Evolutionary conservation across 2,329 filamentous ascomycete species (phyloP).

Genomic region (Scedosporium minutisporum): DNA sequence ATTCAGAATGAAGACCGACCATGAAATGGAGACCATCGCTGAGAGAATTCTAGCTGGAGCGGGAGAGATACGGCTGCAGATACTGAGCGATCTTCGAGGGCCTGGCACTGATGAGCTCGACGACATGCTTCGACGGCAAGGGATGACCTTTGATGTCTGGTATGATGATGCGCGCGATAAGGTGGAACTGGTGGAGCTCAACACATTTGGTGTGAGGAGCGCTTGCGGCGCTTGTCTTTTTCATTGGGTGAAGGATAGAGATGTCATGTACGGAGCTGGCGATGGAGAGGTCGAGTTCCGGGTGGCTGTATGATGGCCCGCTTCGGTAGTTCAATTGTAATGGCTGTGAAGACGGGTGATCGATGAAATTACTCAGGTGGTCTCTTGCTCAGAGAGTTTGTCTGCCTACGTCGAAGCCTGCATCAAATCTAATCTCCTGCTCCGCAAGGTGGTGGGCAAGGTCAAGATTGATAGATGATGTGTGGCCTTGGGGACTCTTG

Average conservation of each 20-base stretch:
- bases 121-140: constrained; percentile 22
- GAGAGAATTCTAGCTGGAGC: constrained; percentile 10
- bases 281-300: constrained; percentile 20
- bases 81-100: neutral
- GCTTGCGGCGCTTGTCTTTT: constrained; percentile 36
- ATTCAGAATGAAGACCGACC: constrained; percentile 11
- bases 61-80: neutral
- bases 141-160: constrained; percentile 33
- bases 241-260: constrained; percentile 30
- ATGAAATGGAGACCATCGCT: constrained; percentile 10
- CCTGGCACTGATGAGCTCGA: constrained; percentile 14
- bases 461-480: too few species aligned
- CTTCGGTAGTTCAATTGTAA: neutral
- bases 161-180: constrained; percentile 19
- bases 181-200: constrained; percentile 31
- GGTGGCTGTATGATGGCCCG: constrained; percentile 7
- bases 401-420: too few species aligned
- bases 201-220: constrained; percentile 32
- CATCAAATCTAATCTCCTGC: too few species aligned
- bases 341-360: too few species aligned
- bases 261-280: constrained; percentile 24
- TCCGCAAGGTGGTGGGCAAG: too few species aligned
- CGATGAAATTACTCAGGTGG: too few species aligned
- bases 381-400: too few species aligned
- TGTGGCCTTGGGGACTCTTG: too few species aligned